A percentile compares a stretch with the other conserved stretches of the same genome.
phyloP scores from a whole-genome alignment of 306 rosid species.

The Biancaea sappan region DNA sequence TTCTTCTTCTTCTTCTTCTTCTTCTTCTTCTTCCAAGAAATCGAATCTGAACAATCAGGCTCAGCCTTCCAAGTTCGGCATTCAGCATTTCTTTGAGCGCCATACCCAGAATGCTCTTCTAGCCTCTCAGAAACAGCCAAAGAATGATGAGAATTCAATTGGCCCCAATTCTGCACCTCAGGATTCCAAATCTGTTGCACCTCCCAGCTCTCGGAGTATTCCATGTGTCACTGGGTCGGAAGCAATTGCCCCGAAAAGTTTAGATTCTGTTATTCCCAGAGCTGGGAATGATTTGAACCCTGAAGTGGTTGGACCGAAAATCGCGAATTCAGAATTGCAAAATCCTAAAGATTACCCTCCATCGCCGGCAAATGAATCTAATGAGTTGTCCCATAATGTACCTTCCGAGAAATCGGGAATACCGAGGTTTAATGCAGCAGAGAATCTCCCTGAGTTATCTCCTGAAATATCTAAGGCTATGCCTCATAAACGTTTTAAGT shows the following conservation, averaged over 20 bases:
- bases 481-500: conserved; percentile 71
- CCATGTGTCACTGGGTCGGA: conserved; percentile 1
- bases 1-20: conserved; percentile 4
- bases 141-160: conserved; percentile 10
- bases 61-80: conserved; percentile 79
- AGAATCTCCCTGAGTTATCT: conserved; percentile 46
- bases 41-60: conserved; percentile 42
- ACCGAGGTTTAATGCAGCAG: conserved; percentile 19
- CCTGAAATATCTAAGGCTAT: conserved; percentile 65
- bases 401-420: conserved; percentile 41
- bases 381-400: conserved; percentile 33
- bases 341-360: not conserved
- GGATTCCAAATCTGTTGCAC: not conserved
- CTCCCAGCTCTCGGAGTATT: conserved; percentile 6
- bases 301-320: not conserved
- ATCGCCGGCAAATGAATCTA: not conserved
- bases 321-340: conserved; percentile 17
- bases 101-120: conserved; percentile 58
- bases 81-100: conserved; percentile 87
- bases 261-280: not conserved
- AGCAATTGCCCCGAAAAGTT: not conserved
- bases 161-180: conserved; percentile 8
- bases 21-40: conserved; percentile 42
- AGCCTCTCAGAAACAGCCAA: conserved; percentile 55
- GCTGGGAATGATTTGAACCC: not conserved